These are phyloP conservation scores for Cryphonectria japonica DNA, from an alignment of 2,329 filamentous ascomycete species.

Conservation along the genomic window DNA sequence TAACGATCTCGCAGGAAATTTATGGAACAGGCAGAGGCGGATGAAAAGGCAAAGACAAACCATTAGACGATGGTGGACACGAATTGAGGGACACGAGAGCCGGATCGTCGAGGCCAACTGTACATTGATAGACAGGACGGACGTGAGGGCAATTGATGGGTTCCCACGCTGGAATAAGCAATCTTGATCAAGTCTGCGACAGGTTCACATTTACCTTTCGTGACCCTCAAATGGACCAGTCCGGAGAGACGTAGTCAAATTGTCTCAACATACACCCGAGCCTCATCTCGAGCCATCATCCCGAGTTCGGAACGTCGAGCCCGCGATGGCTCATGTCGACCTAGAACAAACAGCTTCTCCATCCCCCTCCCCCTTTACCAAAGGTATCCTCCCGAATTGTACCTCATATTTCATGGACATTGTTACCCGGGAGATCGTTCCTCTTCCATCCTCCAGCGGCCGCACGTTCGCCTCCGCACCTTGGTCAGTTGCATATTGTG, in stretches of 20 bases:
- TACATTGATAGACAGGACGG: conserved; percentile 27
- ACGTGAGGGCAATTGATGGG: conserved; percentile 20
- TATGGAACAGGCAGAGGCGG: conserved; percentile 47
- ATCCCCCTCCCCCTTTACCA: conserved; percentile 23
- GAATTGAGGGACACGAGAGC: conserved; percentile 7
- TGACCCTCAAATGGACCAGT: background rate
- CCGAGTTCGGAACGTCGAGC: background rate
- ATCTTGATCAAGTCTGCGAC: background rate
- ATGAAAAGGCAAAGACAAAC: conserved; percentile 47
- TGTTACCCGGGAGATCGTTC: conserved; percentile 28
- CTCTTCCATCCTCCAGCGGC: conserved; percentile 27
- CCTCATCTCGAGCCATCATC: background rate
- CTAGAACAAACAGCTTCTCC: background rate
- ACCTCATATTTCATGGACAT: conserved; percentile 29
- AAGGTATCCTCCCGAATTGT: conserved; percentile 27
- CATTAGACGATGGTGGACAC: conserved; percentile 40
- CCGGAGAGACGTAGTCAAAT: background rate
- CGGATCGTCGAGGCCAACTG: background rate
- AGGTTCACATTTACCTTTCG: background rate
- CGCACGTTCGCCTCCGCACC: conserved; percentile 28
- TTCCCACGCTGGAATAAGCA: conserved; percentile 13
- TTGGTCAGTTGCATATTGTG: conserved; percentile 17
- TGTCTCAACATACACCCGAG: background rate
- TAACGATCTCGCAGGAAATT: conserved; percentile 47
- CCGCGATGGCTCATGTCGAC: background rate